These are phyloP conservation scores for Wickerhamiella dianesei DNA, from an alignment of 805 yeast species.

Conservation along the genomic window DNA sequence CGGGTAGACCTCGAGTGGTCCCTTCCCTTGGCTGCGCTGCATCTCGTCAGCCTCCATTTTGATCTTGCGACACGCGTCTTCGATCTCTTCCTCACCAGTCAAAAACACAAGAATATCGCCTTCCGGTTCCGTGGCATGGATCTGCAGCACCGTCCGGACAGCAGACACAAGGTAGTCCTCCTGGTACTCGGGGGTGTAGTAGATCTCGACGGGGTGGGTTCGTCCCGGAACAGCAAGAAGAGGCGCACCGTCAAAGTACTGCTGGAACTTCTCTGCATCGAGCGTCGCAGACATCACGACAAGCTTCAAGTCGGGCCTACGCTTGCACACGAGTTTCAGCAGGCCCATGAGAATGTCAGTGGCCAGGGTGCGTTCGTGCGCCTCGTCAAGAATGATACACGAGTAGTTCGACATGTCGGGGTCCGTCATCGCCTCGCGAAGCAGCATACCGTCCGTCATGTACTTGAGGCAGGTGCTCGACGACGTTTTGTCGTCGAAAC, in stretches of 20 bases:
- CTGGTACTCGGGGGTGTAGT: constrained; percentile 93
- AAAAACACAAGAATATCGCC: constrained; percentile 80
- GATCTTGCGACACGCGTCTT: constrained; percentile 86
- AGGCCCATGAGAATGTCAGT: constrained; percentile 96
- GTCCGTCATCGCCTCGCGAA: constrained; percentile 96
- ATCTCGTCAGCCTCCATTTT: constrained; percentile 80
- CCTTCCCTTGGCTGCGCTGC: constrained; percentile 62
- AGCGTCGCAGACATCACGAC: constrained; percentile 96
- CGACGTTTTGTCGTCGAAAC: constrained; percentile 83
- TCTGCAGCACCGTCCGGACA: constrained; percentile 86
- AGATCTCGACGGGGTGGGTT: constrained; percentile 93
- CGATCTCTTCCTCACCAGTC: constrained; percentile 97
- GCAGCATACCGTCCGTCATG: constrained; percentile 98
- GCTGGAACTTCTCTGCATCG: constrained; percentile 92
- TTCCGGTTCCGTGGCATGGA: constrained; percentile 50
- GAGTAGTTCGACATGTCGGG: constrained; percentile 68
- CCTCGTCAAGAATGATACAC: constrained; percentile 90
- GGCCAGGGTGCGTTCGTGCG: constrained; percentile 93
- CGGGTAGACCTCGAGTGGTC: constrained; percentile 81
- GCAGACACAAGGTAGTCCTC: constrained; percentile 92
- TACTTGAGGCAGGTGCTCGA: constrained; percentile 74
- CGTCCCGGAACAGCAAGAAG: constrained; percentile 94
- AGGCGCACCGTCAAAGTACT: constrained; percentile 82
- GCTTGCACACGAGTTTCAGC: constrained; percentile 60
- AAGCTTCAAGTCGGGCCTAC: constrained; percentile 80